Evolutionary conservation across 208 protist genomes (phyloP).

Genomic region (Angomonas desouzai): DNA sequence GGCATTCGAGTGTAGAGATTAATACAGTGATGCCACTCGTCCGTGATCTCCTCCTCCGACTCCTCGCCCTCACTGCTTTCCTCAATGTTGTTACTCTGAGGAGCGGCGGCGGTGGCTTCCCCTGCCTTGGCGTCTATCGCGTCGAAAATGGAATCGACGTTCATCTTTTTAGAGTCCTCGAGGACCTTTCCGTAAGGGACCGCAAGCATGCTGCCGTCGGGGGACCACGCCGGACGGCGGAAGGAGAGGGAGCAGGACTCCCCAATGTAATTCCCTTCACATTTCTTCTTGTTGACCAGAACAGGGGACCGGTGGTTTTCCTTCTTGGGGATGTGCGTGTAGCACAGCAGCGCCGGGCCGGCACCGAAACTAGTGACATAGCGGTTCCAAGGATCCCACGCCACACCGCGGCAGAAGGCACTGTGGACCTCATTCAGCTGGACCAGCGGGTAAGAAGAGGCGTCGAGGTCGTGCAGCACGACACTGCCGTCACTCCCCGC

Average conservation of each 20-base stretch:
- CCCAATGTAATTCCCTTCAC: conserved; percentile 65
- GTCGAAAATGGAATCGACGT: conserved; percentile 8
- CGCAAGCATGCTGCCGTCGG: conserved; percentile 71
- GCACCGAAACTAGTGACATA: conserved; percentile 64
- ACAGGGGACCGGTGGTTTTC: conserved; percentile 30
- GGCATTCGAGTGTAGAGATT: conserved; percentile 69
- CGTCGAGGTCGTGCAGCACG: conserved; percentile 72
- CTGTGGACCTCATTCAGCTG: conserved; percentile 62
- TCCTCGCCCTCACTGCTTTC: neutral
- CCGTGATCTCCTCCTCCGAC: conserved; percentile 20
- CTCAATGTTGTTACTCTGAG: neutral
- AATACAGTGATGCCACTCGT: conserved; percentile 75
- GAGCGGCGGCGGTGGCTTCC: no score
- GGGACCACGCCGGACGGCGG: conserved; percentile 74
- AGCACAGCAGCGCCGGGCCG: conserved; percentile 66
- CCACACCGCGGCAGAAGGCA: conserved; percentile 82
- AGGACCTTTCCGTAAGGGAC: conserved; percentile 71
- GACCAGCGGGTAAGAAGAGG: conserved; percentile 59
- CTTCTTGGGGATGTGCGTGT: conserved; percentile 40
- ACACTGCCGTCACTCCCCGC: conserved; percentile 73
- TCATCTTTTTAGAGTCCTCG: neutral
- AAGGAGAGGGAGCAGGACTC: conserved; percentile 72
- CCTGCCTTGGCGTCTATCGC: conserved; percentile 2
- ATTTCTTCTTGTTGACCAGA: conserved; percentile 54
- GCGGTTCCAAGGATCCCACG: conserved; percentile 82